These are phyloP conservation scores for Diospyros lotus DNA, from an alignment of 148 eudicot genomes.

Conservation along the genomic window DNA sequence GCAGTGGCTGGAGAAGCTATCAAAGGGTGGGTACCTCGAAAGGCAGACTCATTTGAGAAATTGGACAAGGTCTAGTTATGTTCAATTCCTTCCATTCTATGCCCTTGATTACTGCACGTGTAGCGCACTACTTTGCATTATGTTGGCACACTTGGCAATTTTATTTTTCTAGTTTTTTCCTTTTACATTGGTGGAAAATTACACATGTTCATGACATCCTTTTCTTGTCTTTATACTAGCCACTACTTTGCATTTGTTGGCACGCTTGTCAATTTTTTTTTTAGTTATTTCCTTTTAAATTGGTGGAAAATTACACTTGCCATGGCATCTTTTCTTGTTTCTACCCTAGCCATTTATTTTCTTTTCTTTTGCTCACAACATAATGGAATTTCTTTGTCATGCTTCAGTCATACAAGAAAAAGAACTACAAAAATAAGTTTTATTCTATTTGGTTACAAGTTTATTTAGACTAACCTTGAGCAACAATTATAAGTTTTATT, in stretches of 20 bases:
- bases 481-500: too few species aligned
- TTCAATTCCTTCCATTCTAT: conserved; percentile 1
- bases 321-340: not conserved
- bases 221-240: not conserved
- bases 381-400: too few species aligned
- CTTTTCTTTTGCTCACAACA: not conserved
- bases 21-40: conserved; percentile 65
- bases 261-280: not conserved
- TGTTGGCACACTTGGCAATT: not conserved
- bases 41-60: conserved; percentile 65
- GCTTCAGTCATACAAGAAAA: too few species aligned
- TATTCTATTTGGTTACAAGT: too few species aligned
- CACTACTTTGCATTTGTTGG: not conserved
- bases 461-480: too few species aligned
- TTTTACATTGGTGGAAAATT: conserved; percentile 2
- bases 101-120: not conserved
- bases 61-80: conserved; percentile 50
- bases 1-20: conserved; percentile 80
- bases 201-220: not conserved
- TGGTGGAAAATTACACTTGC: not conserved
- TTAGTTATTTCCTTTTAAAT: not conserved
- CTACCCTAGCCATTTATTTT: not conserved
- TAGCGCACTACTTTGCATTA: not conserved
- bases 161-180: not conserved
- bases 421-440: too few species aligned